A percentile compares a stretch with the other conserved stretches of the same genome.
Evolutionary conservation across 495 filamentous ascomycete genomes (phyloP).

Genomic region (Lentithecium fluviatile): DNA sequence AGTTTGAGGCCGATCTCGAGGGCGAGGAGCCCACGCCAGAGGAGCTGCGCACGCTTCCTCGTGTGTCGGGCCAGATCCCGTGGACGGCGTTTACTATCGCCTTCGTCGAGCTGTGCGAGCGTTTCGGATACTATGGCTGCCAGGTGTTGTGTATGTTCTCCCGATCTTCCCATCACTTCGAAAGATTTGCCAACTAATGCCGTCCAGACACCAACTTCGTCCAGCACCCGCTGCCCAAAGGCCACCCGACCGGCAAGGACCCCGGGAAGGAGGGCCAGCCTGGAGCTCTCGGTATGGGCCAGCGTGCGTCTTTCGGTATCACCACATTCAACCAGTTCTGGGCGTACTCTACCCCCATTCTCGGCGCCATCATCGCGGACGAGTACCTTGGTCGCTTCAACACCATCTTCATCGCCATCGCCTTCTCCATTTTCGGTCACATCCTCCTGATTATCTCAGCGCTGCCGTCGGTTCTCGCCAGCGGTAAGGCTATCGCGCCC

Average conservation of each 20-base stretch:
- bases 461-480: conserved; percentile 60
- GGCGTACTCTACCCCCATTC: conserved; percentile 68
- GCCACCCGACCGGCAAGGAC: conserved; percentile 60
- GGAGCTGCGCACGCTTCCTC: conserved; percentile 60
- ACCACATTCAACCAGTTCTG: conserved; percentile 73
- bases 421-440: conserved; percentile 64
- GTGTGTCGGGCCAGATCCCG: conserved; percentile 65
- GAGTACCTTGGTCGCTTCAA: conserved; percentile 67
- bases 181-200: background rate
- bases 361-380: conserved; percentile 72
- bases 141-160: conserved; percentile 60
- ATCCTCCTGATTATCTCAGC: conserved; percentile 64
- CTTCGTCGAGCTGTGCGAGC: conserved; percentile 74
- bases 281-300: conserved; percentile 68
- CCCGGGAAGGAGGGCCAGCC: conserved; percentile 48
- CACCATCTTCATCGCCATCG: conserved; percentile 62
- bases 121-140: conserved; percentile 77
- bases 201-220: conserved; percentile 58
- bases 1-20: conserved; percentile 26
- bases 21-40: conserved; percentile 55
- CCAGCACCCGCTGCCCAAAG: conserved; percentile 61
- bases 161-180: background rate
- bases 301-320: conserved; percentile 64
- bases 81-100: conserved; percentile 67
- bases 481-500: conserved; percentile 54